Conservation (phyloP, 2,329 filamentous ascomycete genomes). For the Pseudocercospora ulei region DNA sequence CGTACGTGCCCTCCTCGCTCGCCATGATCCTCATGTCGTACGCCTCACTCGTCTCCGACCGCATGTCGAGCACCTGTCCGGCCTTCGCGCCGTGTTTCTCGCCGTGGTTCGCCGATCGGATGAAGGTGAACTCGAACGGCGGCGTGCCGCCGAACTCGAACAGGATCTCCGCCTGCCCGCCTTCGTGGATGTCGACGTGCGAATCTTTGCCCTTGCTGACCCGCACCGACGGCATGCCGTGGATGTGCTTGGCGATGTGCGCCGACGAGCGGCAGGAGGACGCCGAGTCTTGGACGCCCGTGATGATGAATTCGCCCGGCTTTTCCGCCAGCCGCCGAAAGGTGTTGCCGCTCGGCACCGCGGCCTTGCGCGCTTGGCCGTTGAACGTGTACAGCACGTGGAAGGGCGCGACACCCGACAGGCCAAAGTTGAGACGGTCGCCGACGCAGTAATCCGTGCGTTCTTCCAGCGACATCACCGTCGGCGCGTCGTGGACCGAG, state of each 20-base stretch:
- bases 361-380: constrained; percentile 63
- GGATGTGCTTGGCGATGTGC: constrained; percentile 71
- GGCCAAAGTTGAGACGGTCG: constrained; percentile 82
- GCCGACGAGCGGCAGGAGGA: constrained; percentile 77
- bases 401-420: constrained; percentile 85
- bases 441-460: constrained; percentile 88
- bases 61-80: constrained; percentile 75
- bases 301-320: constrained; percentile 80
- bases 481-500: constrained; percentile 83
- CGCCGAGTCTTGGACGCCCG: constrained; percentile 73
- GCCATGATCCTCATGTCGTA: constrained; percentile 71
- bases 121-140: constrained; percentile 97
- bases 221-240: constrained; percentile 81
- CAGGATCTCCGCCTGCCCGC: constrained; percentile 80
- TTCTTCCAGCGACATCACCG: constrained; percentile 77
- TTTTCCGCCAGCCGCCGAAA: constrained; percentile 91
- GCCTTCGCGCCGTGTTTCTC: constrained; percentile 52
- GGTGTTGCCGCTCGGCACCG: constrained; percentile 61
- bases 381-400: constrained; percentile 88
- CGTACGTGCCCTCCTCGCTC: constrained; percentile 90
- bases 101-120: constrained; percentile 57
- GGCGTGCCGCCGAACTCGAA: constrained; percentile 95
- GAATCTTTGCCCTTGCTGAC: constrained; percentile 75
- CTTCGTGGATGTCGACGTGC: constrained; percentile 90
- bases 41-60: constrained; percentile 75